Evolutionary conservation across 1,284 basidiomycete species (phyloP), one percentile per base, ranked within the genome.

Genomic region (Marasmius oreades): DNA sequence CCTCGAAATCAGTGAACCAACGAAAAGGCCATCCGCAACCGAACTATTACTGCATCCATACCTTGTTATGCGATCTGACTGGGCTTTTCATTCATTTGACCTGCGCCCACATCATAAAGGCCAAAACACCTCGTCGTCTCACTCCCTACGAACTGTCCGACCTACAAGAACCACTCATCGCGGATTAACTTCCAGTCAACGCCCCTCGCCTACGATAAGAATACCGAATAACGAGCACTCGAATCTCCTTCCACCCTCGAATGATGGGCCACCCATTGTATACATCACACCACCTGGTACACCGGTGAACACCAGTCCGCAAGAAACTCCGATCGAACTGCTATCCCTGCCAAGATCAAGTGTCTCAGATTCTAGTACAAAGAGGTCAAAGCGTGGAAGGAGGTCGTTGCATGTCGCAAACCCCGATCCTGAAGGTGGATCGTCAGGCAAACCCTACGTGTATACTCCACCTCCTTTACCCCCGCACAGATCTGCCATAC

Each of bases 31-130:
- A 1, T 85, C 81, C 5, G 93, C 95, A 1, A 75, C 78, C 24
- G 81, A 90, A 59, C 77, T 98, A 53, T 77, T 88, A 52, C 72
- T 77, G 52, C 93, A 98, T 72, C 80, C 82, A 7, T 98, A 96
- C 73, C 83, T 96, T 56, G 69, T 73, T 53, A 75, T 86, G 39
- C 82, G 86, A 58, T 73, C 74, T 18, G 78, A 73, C 55, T 96
- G 93, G 92, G 72, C 73, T 50, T 96, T 90, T 70, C 65, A 70
- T 5, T 61, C 64, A 54, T 61, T 62, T n/a, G 67, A 72, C 48
- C 64, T 73, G 24, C 39, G 16, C 8, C 16, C 39, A 18, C 39
- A 11, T 20, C 2, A 8, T 18, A 42, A 42, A 20, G 16, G 44
- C 39, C 12, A 42, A 58, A 31, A 24, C 37, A 45, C 44, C 20